Percentiles rank a stretch among this genome's conserved stretches.
phyloP scores from a whole-genome alignment of 352 stramenopile species.

The Discostella stelligera region DNA sequence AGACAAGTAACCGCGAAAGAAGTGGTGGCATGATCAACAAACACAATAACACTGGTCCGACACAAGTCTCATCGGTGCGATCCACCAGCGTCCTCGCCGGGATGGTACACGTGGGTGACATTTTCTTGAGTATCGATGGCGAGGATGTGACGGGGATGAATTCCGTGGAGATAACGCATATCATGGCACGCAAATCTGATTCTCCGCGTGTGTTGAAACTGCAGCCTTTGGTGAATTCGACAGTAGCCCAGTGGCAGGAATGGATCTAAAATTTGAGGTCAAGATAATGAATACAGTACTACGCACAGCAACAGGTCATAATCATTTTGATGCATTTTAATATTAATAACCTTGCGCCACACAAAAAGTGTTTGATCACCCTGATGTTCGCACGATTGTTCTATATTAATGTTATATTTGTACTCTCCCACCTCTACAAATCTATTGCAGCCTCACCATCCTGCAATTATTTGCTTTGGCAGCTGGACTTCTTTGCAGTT shows the following conservation, averaged over 20 bases:
- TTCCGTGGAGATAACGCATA: slow-evolving; percentile 74
- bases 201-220: slow-evolving; percentile 64
- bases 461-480: too few species aligned
- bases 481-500: too few species aligned
- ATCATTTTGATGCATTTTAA: too few species aligned
- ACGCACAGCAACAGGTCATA: too few species aligned
- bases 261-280: slow-evolving; percentile 29
- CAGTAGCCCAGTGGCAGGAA: slow-evolving; percentile 10
- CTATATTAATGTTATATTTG: too few species aligned
- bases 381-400: too few species aligned
- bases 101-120: slow-evolving; percentile 69
- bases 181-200: slow-evolving; percentile 75
- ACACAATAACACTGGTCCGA: slow-evolving; percentile 45
- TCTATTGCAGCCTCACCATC: background rate
- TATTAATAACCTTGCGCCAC: too few species aligned
- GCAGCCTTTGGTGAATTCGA: slow-evolving; percentile 10
- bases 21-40: background rate
- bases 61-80: slow-evolving; percentile 68
- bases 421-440: background rate
- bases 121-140: slow-evolving; percentile 77
- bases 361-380: too few species aligned
- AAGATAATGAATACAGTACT: too few species aligned
- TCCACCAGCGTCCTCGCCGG: slow-evolving; percentile 67
- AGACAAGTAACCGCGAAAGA: slow-evolving; percentile 2
- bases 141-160: slow-evolving; percentile 78